A percentile compares a stretch with the other conserved stretches of the same genome.
phyloP scores from a whole-genome alignment of 768 basidiomycete genomes.

The Leccinum subgranulosum region DNA sequence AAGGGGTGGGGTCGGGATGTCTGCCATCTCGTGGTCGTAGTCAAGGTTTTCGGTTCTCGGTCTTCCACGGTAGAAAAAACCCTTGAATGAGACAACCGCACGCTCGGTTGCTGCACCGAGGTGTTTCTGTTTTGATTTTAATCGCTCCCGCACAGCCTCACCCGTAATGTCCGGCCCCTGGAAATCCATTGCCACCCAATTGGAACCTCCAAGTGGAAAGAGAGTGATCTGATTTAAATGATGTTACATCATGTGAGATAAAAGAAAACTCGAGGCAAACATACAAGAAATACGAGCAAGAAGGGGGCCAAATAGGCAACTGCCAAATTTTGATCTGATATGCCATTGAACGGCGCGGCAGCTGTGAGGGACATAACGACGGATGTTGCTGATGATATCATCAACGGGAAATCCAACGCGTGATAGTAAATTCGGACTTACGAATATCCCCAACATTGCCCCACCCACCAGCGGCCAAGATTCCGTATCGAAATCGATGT shows the following conservation, averaged over 20 bases:
- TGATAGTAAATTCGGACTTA: constrained; percentile 29
- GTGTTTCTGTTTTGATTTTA: constrained; percentile 36
- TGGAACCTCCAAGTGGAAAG: constrained; percentile 60
- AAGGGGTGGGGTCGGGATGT: neutral
- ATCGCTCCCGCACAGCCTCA: constrained; percentile 49
- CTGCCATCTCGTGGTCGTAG: constrained; percentile 10
- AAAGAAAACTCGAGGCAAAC: constrained; percentile 9
- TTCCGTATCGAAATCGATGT: constrained; percentile 68
- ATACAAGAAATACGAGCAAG: constrained; percentile 56
- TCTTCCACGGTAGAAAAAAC: neutral
- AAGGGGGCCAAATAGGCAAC: constrained; percentile 67
- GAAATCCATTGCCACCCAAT: constrained; percentile 59
- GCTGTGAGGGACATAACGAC: constrained; percentile 63
- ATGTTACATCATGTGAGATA: neutral
- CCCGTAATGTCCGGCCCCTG: constrained; percentile 59
- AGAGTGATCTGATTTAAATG: constrained; percentile 47
- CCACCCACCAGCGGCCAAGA: constrained; percentile 68
- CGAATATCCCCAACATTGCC: constrained; percentile 70
- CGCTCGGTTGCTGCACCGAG: constrained; percentile 12
- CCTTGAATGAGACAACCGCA: constrained; percentile 3
- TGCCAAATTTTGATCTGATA: constrained; percentile 54
- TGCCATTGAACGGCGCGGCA: constrained; percentile 58
- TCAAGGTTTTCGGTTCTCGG: neutral
- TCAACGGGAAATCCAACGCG: neutral
- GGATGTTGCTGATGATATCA: constrained; percentile 48